Conservation (phyloP, 1,284 basidiomycete species). For the Cryptococcus hybrid region DNA sequence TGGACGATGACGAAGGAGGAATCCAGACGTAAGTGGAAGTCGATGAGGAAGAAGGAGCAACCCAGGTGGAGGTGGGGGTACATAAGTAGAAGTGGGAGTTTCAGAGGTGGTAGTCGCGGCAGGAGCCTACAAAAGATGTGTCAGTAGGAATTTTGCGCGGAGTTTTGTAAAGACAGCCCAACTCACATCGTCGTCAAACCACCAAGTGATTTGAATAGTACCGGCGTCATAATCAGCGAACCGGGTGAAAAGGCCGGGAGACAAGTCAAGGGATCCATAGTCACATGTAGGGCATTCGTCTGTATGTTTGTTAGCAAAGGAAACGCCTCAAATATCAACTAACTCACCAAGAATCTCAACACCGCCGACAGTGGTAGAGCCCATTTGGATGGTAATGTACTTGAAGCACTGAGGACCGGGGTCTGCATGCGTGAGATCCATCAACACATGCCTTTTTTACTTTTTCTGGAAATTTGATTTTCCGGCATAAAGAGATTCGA, state of each 20-base stretch:
- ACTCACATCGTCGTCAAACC: constrained; percentile 36
- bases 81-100: constrained; percentile 8
- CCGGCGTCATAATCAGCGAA: constrained; percentile 50
- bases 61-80: constrained; percentile 17
- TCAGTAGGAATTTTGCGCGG: constrained; percentile 17
- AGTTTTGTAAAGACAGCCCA: not conserved
- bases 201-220: constrained; percentile 52
- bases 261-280: constrained; percentile 55
- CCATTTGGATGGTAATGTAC: constrained; percentile 55
- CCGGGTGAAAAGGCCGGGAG: constrained; percentile 54
- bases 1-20: constrained; percentile 36
- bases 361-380: constrained; percentile 52
- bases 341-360: constrained; percentile 54
- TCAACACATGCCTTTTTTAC: not conserved
- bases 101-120: constrained; percentile 20
- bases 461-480: not conserved
- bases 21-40: constrained; percentile 26
- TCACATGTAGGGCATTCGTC: constrained; percentile 34
- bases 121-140: constrained; percentile 5
- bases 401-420: constrained; percentile 55
- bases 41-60: constrained; percentile 11
- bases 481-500: not conserved
- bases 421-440: constrained; percentile 7
- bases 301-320: not conserved
- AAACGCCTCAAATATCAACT: not conserved